Evolutionary conservation across 1,284 basidiomycete species (phyloP).

Genomic region (Sanghuangporus baumii): DNA sequence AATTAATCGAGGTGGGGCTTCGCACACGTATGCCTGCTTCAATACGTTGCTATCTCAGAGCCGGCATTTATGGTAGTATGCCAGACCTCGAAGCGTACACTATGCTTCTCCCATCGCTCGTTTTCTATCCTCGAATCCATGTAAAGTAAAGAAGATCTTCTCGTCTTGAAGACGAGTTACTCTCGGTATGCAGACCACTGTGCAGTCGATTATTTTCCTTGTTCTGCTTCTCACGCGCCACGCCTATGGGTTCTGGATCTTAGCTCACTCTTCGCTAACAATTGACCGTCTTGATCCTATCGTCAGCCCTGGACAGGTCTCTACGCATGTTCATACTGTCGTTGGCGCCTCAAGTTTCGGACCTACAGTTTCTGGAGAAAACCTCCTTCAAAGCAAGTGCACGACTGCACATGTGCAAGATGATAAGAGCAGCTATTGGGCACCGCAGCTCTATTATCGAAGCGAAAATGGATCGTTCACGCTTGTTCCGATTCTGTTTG

Average conservation of each 20-base stretch:
- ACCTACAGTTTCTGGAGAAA: slow-evolving; percentile 28
- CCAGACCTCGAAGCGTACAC: not conserved
- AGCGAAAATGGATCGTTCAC: not conserved
- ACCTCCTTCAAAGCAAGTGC: slow-evolving; percentile 33
- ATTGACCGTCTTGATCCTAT: slow-evolving; percentile 38
- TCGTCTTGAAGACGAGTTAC: not conserved
- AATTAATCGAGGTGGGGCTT: too few relatives aligned
- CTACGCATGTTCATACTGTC: slow-evolving; percentile 37
- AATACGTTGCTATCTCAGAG: not conserved
- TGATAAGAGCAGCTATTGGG: slow-evolving; percentile 28
- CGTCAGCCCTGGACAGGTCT: slow-evolving; percentile 32
- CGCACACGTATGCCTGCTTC: not conserved
- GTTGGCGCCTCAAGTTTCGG: slow-evolving; percentile 40
- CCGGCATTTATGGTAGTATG: not conserved
- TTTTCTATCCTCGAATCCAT: not conserved
- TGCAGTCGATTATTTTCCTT: not conserved
- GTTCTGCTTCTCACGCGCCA: not conserved
- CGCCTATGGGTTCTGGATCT: slow-evolving; percentile 3
- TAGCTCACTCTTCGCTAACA: slow-evolving; percentile 24
- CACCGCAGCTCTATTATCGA: slow-evolving; percentile 5
- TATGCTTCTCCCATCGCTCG: not conserved
- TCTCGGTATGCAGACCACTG: not conserved
- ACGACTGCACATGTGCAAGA: slow-evolving; percentile 38
- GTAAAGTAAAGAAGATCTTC: not conserved
- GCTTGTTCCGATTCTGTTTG: not conserved